These are phyloP conservation scores for Populus alba DNA, from an alignment of 345 rosid genomes.

Conservation along the genomic window DNA sequence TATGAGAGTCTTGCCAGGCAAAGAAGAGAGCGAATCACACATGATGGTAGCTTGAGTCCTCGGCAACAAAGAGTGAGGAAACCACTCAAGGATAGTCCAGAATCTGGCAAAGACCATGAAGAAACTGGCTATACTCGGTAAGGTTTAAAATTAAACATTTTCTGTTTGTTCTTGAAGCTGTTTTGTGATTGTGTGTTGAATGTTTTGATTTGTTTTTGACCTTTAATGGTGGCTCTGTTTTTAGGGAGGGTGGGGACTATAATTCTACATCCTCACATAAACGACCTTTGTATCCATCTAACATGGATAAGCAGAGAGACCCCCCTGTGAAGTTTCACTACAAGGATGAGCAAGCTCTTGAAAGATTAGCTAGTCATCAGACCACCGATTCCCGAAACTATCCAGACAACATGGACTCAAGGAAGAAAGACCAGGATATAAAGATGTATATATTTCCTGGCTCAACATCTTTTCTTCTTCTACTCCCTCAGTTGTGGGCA, in stretches of 20 bases:
- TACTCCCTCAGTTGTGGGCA: conserved; percentile 2
- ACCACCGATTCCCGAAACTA: conserved; percentile 25
- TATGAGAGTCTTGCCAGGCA: conserved; percentile 15
- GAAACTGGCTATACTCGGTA: conserved; percentile 33
- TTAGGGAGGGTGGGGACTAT: conserved; percentile 35
- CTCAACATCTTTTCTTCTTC: background rate
- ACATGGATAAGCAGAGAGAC: conserved; percentile 32
- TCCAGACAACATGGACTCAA: conserved; percentile 24
- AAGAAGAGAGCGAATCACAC: background rate
- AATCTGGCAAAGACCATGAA: conserved; percentile 30
- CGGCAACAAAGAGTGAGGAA: conserved; percentile 31
- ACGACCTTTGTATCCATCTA: conserved; percentile 35
- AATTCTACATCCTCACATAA: conserved; percentile 33
- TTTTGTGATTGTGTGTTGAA: conserved; percentile 4
- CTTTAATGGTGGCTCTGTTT: background rate
- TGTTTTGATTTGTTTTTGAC: background rate
- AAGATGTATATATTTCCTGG: conserved; percentile 40
- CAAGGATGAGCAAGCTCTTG: conserved; percentile 29
- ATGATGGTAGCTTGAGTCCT: conserved; percentile 30
- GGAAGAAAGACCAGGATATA: conserved; percentile 41
- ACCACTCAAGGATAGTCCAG: conserved; percentile 29
- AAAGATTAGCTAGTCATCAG: conserved; percentile 20
- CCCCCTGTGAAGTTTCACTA: conserved; percentile 24
- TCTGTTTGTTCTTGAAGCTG: conserved; percentile 1
- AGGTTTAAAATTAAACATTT: background rate